Base-by-base conservation (phyloP, 2,329 filamentous ascomycete species). In the Phoma sp. region DNA sequence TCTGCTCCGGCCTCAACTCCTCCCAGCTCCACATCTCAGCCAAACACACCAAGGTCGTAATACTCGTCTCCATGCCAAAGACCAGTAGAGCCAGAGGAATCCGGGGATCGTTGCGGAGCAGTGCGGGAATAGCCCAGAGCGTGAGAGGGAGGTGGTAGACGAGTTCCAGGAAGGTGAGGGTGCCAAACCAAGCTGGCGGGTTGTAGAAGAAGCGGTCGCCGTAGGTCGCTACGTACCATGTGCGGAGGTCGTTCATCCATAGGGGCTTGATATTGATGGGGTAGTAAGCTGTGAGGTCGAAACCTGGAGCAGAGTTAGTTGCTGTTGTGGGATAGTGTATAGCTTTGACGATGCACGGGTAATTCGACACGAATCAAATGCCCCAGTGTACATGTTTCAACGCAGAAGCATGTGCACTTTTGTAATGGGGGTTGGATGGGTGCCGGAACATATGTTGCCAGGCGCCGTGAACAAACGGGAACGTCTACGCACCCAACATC, bases 1-100 rank as follows among this genome's bases (percentile, higher is more conserved):
- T 66, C 61, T 74, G 71, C 47, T 53, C 55, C 11, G 47, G 35
- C 10, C 49, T 70, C 57, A 75, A 55, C 33, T 70, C 64, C 29
- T 64, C 58, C 75, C 86, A 89, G 58, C 76, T 78, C 71, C 82
- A 74, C 60, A 83, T 84, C 52, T 89, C 86, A 2, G 81, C 78
- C 40, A 89, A 78, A 64, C 86, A 89, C 0, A 84, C 83, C 37
- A 83, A 64, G 0, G 87, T 88, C 1, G 86, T 88, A 50, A 89
- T 58, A 32, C 80, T 83, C 0, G 85, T 83, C 64, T 88, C 80
- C 8, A 84, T 70, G 0, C 83, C 81, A 61, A 83, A 89, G 2
- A 85, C 72, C 1, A 89, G 79, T 1, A 89, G 75, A 45, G 86
- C 81, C 0, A 89, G 71, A 0, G 86, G 84, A 4, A 86, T 61